Evolutionary conservation across 2,329 filamentous ascomycete species (phyloP).

Genomic region (Sporothrix curviconia): DNA sequence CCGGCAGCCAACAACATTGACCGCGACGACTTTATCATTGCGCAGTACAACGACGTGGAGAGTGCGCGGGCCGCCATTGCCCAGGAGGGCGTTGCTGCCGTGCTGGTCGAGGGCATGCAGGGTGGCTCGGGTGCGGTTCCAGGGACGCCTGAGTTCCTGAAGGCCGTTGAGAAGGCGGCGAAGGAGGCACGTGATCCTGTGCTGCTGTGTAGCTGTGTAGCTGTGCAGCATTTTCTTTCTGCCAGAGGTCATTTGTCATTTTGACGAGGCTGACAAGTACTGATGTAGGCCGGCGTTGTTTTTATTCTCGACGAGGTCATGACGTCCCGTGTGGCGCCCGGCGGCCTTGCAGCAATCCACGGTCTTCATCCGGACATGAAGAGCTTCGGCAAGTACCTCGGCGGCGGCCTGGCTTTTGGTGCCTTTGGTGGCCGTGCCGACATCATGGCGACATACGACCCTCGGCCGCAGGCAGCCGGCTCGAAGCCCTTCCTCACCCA

Average conservation of each 20-base stretch:
- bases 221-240: too few species aligned
- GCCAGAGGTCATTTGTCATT: neutral
- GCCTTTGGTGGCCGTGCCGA: conserved; percentile 51
- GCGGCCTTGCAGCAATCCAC: conserved; percentile 50
- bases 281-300: conserved; percentile 36
- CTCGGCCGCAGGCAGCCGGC: conserved; percentile 37
- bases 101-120: conserved; percentile 61
- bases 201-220: too few species aligned
- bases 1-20: conserved; percentile 40
- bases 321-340: conserved; percentile 52
- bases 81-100: conserved; percentile 45
- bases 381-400: conserved; percentile 52
- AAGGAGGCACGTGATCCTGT: too few species aligned
- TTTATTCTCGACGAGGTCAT: conserved; percentile 67
- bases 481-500: conserved; percentile 38
- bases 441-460: conserved; percentile 65
- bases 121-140: conserved; percentile 52
- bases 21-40: conserved; percentile 50
- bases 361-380: conserved; percentile 50
- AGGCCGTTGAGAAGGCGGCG: conserved; percentile 42
- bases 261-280: neutral
- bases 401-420: conserved; percentile 53
- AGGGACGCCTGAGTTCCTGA: conserved; percentile 46
- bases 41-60: conserved; percentile 53
- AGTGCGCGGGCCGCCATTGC: conserved; percentile 38